phyloP scores from a whole-genome alignment of 495 filamentous ascomycete species.

The Aspergillus hancockii region DNA sequence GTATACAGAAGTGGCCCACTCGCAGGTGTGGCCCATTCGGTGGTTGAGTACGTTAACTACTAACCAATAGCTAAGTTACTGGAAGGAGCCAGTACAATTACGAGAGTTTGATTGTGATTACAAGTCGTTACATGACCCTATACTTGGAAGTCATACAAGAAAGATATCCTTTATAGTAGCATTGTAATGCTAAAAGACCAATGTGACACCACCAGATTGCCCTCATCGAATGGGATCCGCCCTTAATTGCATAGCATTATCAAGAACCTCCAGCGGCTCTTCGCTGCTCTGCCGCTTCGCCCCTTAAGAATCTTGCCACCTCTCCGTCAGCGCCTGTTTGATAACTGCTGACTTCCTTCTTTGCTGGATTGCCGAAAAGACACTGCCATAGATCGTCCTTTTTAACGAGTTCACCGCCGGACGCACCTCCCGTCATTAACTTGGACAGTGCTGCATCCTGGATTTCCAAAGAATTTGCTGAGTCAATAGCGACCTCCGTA shows the following conservation, averaged over 20 bases:
- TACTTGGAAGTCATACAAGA: no score
- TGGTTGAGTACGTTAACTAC: no score
- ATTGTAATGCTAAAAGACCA: no score
- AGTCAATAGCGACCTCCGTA: constrained; percentile 66
- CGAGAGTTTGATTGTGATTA: no score
- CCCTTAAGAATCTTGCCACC: constrained; percentile 46
- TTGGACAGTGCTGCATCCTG: constrained; percentile 65
- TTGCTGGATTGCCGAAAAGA: constrained; percentile 63
- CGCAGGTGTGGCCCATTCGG: no score
- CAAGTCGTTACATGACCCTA: no score
- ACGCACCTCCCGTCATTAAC: constrained; percentile 67
- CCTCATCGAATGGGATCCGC: no score
- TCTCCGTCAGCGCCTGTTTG: constrained; percentile 37
- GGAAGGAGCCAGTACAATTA: no score
- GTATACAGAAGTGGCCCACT: no score
- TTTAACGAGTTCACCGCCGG: constrained; percentile 78
- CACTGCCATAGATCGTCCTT: constrained; percentile 87
- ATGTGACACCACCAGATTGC: no score
- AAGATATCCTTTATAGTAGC: no score
- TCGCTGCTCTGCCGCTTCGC: constrained; percentile 48
- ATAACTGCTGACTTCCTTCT: constrained; percentile 22
- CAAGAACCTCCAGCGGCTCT: constrained; percentile 14
- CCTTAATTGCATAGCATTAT: neutral
- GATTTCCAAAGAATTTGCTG: constrained; percentile 80
- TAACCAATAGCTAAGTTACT: no score